Evolutionary conservation across 2,329 filamentous ascomycete genomes (phyloP), one percentile per base, ranked within the genome.

Genomic region (Pezicula neosporulosa): DNA sequence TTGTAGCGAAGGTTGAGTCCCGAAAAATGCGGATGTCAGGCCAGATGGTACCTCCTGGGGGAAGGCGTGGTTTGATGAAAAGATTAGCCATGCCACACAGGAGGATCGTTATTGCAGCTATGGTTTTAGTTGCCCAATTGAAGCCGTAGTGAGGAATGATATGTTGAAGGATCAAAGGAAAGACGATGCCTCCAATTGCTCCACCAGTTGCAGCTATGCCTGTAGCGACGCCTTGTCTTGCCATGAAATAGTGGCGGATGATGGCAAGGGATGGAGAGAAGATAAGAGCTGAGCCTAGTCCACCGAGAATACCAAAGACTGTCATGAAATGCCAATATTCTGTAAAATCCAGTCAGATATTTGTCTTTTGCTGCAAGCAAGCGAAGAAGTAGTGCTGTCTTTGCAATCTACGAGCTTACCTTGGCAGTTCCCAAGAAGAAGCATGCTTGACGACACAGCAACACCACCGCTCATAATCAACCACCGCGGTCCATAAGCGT

Each of bases 211-310:
- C 82, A 12, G 90, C 90, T 44, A 96, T 72, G 19, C 91, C 91
- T 0, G 89, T 95, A 4, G 90, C 90, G 52, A 89, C 77, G 18
- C 87, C 91, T 27, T 92, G 84, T 45, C 83, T 82, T 7, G 73
- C 72, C 27, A 82, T 77, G 76, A 96, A 96, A 72, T 82, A 96
- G 68, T 96, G 90, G 1, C 88, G 87, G 12, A 96, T 78, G 2
- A 87, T 82, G 3, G 88, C 83, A 58, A 96, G 80, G 47, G 87
- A 85, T 0, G 91, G 90, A 0, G 89, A 95, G 70, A 94, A 95
- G 57, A 96, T 81, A 27, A 96, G 76, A 2, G 87, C 89, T 1
- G 84, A 86, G 9, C 86, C 88, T 6, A 89, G 61, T 41, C 91
- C 91, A 51, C 83, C 83, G 4, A 95, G 72, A 6, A 96, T 66